Evolutionary conservation across 768 basidiomycete genomes (phyloP).

Genomic region (Mycena capillaripes): DNA sequence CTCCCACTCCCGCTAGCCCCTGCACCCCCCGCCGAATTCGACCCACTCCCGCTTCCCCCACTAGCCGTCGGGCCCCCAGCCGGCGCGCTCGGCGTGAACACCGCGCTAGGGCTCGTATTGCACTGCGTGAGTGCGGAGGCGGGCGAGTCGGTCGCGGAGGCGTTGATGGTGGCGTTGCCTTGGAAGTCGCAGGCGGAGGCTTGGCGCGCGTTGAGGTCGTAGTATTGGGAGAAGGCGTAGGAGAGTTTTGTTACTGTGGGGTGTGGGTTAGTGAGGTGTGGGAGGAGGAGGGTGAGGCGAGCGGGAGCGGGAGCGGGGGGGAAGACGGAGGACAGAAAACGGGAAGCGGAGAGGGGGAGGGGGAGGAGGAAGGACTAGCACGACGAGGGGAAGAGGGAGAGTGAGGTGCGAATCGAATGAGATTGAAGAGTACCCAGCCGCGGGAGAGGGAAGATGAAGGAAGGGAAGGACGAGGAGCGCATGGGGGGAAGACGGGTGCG

Average conservation of each 20-base stretch:
- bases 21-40: not conserved
- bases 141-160: not conserved
- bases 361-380: no score
- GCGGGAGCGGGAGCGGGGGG: no score
- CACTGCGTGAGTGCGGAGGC: conserved; percentile 15
- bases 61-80: not conserved
- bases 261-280: not conserved
- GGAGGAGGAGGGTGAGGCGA: no score
- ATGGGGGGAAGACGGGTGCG: no score
- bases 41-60: not conserved
- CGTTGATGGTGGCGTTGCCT: conserved; percentile 31
- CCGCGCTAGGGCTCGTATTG: conserved; percentile 26
- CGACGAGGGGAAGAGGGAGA: no score
- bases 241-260: conserved; percentile 29
- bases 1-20: not conserved
- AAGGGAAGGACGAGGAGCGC: no score
- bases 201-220: conserved; percentile 21
- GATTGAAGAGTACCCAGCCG: no score
- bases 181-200: conserved; percentile 30
- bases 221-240: conserved; percentile 36
- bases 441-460: no score
- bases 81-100: conserved; percentile 28
- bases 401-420: no score
- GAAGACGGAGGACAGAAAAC: not conserved
- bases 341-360: no score